Conservation (phyloP, 768 basidiomycete genomes). For the Rickenella mellea region DNA sequence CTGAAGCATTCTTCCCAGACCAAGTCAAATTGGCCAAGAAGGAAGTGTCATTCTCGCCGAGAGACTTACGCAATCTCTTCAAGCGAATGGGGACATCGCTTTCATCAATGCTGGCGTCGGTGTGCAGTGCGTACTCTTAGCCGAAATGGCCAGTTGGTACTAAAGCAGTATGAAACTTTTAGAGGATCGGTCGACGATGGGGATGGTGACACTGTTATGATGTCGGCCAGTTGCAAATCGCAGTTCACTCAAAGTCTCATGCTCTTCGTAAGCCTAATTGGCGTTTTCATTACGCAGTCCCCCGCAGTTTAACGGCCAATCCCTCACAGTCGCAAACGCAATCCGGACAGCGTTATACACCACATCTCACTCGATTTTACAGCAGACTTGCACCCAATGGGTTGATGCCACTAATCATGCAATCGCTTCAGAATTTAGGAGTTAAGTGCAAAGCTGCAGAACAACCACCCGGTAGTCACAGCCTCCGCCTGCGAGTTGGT, state of each 20-base stretch:
- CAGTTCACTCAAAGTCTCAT: slow-evolving; percentile 77
- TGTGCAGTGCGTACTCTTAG: slow-evolving; percentile 20
- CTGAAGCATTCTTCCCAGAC: slow-evolving; percentile 26
- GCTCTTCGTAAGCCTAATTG: slow-evolving; percentile 58
- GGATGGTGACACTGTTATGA: slow-evolving; percentile 56
- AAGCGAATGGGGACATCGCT: slow-evolving; percentile 64
- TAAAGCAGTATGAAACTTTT: not conserved
- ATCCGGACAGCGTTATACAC: slow-evolving; percentile 59
- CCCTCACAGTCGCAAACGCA: slow-evolving; percentile 72
- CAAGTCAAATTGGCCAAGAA: slow-evolving; percentile 56
- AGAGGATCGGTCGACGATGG: slow-evolving; percentile 28
- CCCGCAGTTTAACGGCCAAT: not conserved
- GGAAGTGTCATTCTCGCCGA: slow-evolving; percentile 50
- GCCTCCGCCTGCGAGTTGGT: slow-evolving; percentile 47
- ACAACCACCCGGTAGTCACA: slow-evolving; percentile 12
- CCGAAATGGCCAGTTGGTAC: too few relatives aligned
- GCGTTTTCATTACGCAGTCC: not conserved
- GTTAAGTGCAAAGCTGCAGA: slow-evolving; percentile 42
- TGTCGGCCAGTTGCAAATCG: slow-evolving; percentile 42
- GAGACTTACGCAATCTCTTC: slow-evolving; percentile 58
- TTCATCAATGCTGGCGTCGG: slow-evolving; percentile 50
- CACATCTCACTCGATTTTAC: slow-evolving; percentile 78
- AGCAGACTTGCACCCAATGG: slow-evolving; percentile 43
- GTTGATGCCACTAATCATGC: slow-evolving; percentile 44
- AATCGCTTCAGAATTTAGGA: slow-evolving; percentile 36